Percentiles rank a stretch among this genome's conserved stretches.
Evolutionary conservation across 2,329 filamentous ascomycete species (phyloP).

Genomic region (Orbilia ellipsospora): DNA sequence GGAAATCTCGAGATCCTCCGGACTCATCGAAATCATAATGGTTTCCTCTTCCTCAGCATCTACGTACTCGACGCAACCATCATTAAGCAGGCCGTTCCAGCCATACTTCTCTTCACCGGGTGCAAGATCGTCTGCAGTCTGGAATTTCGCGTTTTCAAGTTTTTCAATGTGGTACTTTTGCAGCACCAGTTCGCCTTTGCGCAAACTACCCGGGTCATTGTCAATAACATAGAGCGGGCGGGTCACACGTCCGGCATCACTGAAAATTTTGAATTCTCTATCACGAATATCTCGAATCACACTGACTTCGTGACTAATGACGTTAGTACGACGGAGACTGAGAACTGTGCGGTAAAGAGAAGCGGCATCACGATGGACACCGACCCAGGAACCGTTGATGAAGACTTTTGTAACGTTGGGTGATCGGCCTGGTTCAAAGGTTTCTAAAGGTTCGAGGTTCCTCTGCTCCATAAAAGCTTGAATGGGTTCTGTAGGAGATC

Average conservation of each 20-base stretch:
- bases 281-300: conserved; percentile 96
- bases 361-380: conserved; percentile 88
- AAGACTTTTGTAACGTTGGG: conserved; percentile 98
- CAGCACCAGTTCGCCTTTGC: conserved; percentile 83
- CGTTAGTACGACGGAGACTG: conserved; percentile 79
- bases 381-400: conserved; percentile 97
- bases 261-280: conserved; percentile 98
- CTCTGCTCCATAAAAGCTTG: conserved; percentile 95
- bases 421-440: conserved; percentile 86
- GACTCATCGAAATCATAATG: conserved; percentile 99
- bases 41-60: conserved; percentile 99
- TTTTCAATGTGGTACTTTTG: conserved; percentile 84
- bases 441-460: conserved; percentile 95
- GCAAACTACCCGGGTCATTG: conserved; percentile 77
- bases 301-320: conserved; percentile 91
- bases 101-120: conserved; percentile 69
- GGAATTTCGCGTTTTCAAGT: conserved; percentile 74
- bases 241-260: conserved; percentile 94
- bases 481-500: conserved; percentile 88
- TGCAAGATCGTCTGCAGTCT: conserved; percentile 67
- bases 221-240: conserved; percentile 93
- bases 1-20: conserved; percentile 87
- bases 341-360: conserved; percentile 83
- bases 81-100: conserved; percentile 85
- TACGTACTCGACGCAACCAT: conserved; percentile 91